Conservation (phyloP, 805 yeast genomes). For the Candida saitoana region DNA sequence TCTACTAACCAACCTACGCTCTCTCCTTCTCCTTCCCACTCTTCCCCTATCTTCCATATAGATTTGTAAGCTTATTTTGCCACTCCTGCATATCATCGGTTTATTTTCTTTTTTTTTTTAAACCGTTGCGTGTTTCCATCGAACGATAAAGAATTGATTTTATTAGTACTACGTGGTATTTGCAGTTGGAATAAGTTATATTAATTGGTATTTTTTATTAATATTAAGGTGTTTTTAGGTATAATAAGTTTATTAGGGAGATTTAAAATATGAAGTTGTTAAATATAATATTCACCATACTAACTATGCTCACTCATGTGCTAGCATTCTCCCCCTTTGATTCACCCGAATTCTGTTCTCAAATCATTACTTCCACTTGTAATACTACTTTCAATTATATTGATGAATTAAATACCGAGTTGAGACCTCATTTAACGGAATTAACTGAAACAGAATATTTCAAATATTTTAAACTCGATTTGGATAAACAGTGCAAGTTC, state of each 20-base stretch:
- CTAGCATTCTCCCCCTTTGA: slow-evolving; percentile 27
- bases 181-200: background rate
- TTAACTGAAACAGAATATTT: slow-evolving; percentile 76
- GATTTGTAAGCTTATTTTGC: no score
- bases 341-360: slow-evolving; percentile 42
- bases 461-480: slow-evolving; percentile 79
- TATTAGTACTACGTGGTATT: background rate
- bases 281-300: background rate
- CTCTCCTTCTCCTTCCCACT: no score
- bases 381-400: slow-evolving; percentile 44
- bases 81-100: background rate
- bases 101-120: no score
- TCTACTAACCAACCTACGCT: no score
- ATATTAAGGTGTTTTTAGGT: background rate
- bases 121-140: background rate
- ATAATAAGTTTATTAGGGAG: background rate
- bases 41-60: no score
- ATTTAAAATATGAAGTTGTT: background rate
- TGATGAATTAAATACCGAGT: slow-evolving; percentile 30
- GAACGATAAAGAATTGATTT: background rate
- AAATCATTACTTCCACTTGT: slow-evolving; percentile 41
- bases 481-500: slow-evolving; percentile 80
- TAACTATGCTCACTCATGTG: background rate
- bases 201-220: background rate
- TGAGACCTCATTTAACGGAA: slow-evolving; percentile 48